Evolutionary conservation across 148 eudicot genomes (phyloP), one percentile per base, ranked within the genome.

Genomic region (Polygonum aviculare): DNA sequence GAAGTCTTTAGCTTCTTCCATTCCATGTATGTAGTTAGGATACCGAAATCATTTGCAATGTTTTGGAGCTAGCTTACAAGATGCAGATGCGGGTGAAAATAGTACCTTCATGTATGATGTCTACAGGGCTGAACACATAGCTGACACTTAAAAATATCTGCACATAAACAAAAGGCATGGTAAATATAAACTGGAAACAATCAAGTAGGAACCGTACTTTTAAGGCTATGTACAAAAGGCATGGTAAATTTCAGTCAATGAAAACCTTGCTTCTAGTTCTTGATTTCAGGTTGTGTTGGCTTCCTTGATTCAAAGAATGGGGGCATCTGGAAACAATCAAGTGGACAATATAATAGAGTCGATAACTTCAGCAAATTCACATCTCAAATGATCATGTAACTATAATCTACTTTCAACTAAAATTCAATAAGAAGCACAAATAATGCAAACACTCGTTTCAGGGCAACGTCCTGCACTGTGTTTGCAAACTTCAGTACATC

Each of bases 91-190:
- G 12, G 6, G 19, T 14, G 33, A 72, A 72, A 72, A 50, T 39
- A 21, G 15, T 93, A 91, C 96, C 94, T 93, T 91, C 98, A 1
- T 96, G 98, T 72, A 93, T 89, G 75, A 93, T 87, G 83, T 93
- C 98, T 57, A 93, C 87, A 0, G 98, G 98, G 79, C 96, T 91
- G 44, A 93, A 18, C 22, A 93, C 72, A 78, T 93, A 93, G 78
- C 91, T 78, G 40, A 76, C 83, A 84, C 94, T 89, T 18, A 88
- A 48, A 35, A 87, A 63, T 73, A 88, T 79, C 98, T 94, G 97
- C 79, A 79, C 39, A 73, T 5, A 63, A 67, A 67, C 71, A 19
- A 62, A 39, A 77, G 9, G 16, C 21, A 47, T 62, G 39, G 73
- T 5, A 7, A 47, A 31, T 55, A 80, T 19, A 16, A 54, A 65